Conservation (phyloP, 1,139 yeast genomes). For the Candida sp. region DNA sequence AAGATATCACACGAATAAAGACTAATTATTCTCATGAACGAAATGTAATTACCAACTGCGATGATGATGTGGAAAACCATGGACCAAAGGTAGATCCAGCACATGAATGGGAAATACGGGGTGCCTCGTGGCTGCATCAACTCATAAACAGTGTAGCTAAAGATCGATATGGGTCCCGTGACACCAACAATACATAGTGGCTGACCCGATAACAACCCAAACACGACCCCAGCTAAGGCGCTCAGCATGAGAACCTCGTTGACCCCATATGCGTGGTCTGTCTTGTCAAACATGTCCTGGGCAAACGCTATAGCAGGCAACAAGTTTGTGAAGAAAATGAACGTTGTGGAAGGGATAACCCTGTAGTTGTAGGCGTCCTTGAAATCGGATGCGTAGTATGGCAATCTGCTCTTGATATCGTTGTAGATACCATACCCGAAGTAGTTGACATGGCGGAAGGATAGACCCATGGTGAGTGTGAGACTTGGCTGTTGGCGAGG, state of each 20-base stretch:
- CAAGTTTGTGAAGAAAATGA: constrained; percentile 85
- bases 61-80: constrained; percentile 79
- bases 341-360: constrained; percentile 85
- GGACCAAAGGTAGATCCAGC: constrained; percentile 95
- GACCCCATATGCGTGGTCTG: constrained; percentile 85
- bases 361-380: constrained; percentile 84
- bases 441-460: constrained; percentile 20
- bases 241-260: constrained; percentile 86
- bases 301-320: constrained; percentile 97
- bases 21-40: constrained; percentile 74
- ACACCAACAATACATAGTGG: constrained; percentile 98
- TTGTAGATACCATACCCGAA: constrained; percentile 59
- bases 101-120: constrained; percentile 91
- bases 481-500: not conserved
- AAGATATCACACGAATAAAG: constrained; percentile 91
- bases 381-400: constrained; percentile 79
- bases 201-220: constrained; percentile 87
- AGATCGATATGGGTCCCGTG: constrained; percentile 92
- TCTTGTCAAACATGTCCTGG: constrained; percentile 94
- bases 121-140: constrained; percentile 67
- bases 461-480: constrained; percentile 11
- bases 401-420: constrained; percentile 61
- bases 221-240: constrained; percentile 88
- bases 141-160: constrained; percentile 90
- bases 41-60: constrained; percentile 73